A percentile compares a stretch with the other conserved stretches of the same genome.
Evolutionary conservation across 2,329 filamentous ascomycete species (phyloP).

Genomic region (Nemania sp.): DNA sequence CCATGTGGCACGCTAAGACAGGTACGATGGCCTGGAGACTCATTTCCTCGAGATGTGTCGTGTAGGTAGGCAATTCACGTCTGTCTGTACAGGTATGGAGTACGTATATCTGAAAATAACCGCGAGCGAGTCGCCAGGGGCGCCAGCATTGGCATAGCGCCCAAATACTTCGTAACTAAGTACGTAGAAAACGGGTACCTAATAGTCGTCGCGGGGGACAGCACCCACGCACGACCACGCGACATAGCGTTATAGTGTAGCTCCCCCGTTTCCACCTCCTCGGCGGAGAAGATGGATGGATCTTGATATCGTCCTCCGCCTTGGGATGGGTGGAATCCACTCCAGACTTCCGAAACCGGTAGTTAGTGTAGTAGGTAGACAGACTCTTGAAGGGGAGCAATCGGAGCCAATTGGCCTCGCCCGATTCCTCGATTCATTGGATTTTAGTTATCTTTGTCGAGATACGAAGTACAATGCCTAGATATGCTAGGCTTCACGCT

Average conservation of each 20-base stretch:
- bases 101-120: conserved; percentile 32
- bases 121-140: conserved; percentile 29
- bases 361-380: no score
- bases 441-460: no score
- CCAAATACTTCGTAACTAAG: no score
- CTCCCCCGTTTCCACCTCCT: background rate
- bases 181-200: conserved; percentile 29
- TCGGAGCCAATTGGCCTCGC: no score
- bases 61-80: no score
- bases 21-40: no score
- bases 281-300: background rate
- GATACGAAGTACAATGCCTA: no score
- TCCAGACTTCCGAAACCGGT: conserved; percentile 11
- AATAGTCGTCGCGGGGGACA: no score
- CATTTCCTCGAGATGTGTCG: no score
- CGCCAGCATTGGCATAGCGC: conserved; percentile 34
- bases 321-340: conserved; percentile 13
- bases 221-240: conserved; percentile 31
- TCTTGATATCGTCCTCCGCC: conserved; percentile 15
- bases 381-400: conserved; percentile 10
- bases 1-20: conserved; percentile 32
- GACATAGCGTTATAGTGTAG: conserved; percentile 14
- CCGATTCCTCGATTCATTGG: no score
- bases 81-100: conserved; percentile 32
- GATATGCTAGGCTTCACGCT: background rate